A percentile compares a stretch with the other conserved stretches of the same genome.
Conservation (phyloP, 139 green algal genomes). For the Chlorella sp. region DNA sequence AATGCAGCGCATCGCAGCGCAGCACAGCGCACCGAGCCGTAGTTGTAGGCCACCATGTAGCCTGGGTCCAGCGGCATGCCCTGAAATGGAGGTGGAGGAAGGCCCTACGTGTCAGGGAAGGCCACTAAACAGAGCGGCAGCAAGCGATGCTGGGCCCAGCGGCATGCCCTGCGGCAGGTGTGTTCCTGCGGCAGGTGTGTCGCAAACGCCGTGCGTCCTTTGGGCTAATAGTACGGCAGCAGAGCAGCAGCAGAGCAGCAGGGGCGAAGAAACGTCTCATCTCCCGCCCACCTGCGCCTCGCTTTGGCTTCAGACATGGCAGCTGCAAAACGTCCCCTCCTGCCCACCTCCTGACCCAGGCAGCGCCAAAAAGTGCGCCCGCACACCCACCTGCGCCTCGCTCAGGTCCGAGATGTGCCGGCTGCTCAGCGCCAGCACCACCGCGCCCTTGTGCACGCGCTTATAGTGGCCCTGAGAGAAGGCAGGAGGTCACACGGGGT, state of each 20-base stretch:
- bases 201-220: no score
- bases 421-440: constrained; percentile 25
- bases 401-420: neutral
- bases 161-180: constrained; percentile 3
- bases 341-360: no score
- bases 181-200: no score
- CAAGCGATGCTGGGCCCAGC: neutral
- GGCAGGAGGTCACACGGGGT: no score
- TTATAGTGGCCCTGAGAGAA: constrained; percentile 22
- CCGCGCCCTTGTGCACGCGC: constrained; percentile 43
- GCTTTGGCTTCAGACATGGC: neutral
- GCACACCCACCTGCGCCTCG: neutral
- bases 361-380: no score
- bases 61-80: constrained; percentile 45
- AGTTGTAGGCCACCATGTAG: constrained; percentile 62
- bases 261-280: neutral
- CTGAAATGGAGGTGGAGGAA: neutral
- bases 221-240: no score
- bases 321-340: no score
- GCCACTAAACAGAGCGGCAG: neutral
- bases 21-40: constrained; percentile 45
- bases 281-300: neutral
- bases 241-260: neutral
- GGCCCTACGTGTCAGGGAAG: neutral
- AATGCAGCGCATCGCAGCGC: no score